Evolutionary conservation across 805 yeast species (phyloP).

Genomic region (Saccharomyces jurei): DNA sequence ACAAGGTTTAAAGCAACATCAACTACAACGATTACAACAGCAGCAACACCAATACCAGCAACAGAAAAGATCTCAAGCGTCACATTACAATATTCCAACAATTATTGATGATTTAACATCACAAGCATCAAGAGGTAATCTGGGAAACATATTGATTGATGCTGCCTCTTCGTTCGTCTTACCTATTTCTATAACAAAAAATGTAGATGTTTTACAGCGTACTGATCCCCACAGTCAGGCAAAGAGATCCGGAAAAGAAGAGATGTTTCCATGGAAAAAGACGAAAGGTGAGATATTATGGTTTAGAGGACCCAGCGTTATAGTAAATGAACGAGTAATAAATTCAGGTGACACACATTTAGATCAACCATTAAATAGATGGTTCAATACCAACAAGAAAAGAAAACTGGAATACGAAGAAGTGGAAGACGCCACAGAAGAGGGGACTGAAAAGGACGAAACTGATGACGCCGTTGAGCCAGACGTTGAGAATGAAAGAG

Average conservation of each 20-base stretch:
- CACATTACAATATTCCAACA: constrained; percentile 17
- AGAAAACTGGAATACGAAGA: constrained; percentile 22
- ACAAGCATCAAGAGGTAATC: constrained; percentile 16
- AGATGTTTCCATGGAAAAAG: constrained; percentile 15
- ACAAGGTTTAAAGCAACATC: constrained; percentile 20
- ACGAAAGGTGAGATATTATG: constrained; percentile 43
- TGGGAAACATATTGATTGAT: constrained; percentile 22
- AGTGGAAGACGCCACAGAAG: constrained; percentile 11
- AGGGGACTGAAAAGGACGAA: constrained; percentile 13
- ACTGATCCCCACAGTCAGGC: constrained; percentile 25
- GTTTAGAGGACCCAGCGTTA: constrained; percentile 61
- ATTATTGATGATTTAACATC: constrained; percentile 17
- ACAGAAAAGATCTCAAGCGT: constrained; percentile 9
- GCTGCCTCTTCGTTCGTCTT: constrained; percentile 23
- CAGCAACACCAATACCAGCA: constrained; percentile 18
- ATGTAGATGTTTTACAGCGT: constrained; percentile 29
- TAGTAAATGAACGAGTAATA: constrained; percentile 35
- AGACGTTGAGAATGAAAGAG: constrained; percentile 16
- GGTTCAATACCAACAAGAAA: constrained; percentile 17
- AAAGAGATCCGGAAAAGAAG: constrained; percentile 19
- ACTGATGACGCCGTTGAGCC: constrained; percentile 8
- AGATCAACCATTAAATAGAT: constrained; percentile 18
- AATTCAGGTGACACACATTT: constrained; percentile 18
- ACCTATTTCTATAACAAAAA: constrained; percentile 22
- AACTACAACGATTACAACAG: constrained; percentile 15